Evolutionary conservation across 2,329 filamentous ascomycete genomes (phyloP).

Genomic region (Pseudogymnoascus sp.): DNA sequence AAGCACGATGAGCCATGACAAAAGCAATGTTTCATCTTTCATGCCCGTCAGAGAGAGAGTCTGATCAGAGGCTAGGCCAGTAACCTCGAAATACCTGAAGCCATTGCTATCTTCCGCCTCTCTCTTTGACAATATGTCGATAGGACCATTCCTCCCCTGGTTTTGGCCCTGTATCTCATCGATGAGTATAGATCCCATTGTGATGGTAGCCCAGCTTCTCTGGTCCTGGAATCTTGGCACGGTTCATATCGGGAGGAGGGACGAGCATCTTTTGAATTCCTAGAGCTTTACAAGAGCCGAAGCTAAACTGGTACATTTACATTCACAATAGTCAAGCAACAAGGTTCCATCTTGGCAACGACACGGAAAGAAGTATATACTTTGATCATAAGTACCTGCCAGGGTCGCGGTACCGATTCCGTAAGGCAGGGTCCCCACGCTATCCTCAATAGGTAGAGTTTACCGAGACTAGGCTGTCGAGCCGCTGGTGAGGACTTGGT

Average conservation of each 20-base stretch:
- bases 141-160: background rate
- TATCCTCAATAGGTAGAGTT: constrained; percentile 1
- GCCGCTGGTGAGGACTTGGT: background rate
- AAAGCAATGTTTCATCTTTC: constrained; percentile 34
- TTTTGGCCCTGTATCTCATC: constrained; percentile 11
- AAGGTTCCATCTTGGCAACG: background rate
- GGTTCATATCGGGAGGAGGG: background rate
- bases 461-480: background rate
- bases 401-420: background rate
- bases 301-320: constrained; percentile 1
- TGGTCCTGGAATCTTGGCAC: constrained; percentile 9
- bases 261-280: constrained; percentile 6
- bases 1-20: constrained; percentile 38
- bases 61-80: constrained; percentile 22
- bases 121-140: constrained; percentile 1
- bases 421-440: background rate
- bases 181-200: constrained; percentile 12
- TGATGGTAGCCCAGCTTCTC: constrained; percentile 4
- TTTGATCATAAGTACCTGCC: background rate
- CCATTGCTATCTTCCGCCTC: constrained; percentile 11
- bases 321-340: constrained; percentile 4
- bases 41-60: constrained; percentile 26
- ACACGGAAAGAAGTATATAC: constrained; percentile 3
- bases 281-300: background rate
- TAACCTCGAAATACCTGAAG: constrained; percentile 25